A percentile compares a stretch with the other conserved stretches of the same genome.
Conservation (phyloP, 1,284 basidiomycete species). For the Hemileia vastatrix region DNA sequence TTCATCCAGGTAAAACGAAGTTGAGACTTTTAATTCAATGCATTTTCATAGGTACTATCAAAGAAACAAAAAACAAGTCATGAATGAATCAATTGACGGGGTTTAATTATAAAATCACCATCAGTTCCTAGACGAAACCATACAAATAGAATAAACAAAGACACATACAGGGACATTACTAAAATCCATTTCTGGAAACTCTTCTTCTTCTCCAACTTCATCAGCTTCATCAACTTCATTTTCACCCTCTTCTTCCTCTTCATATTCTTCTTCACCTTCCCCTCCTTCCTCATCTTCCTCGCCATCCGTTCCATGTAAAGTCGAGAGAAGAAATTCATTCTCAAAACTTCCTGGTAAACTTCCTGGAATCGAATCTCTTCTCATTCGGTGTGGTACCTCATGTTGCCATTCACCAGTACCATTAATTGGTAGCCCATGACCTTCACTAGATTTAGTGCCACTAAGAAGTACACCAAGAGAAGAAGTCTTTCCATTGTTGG, state of each 20-base stretch:
- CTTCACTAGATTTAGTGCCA: too few species aligned
- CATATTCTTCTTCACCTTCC: conserved; percentile 24
- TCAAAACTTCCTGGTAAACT: conserved; percentile 37
- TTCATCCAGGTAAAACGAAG: too few species aligned
- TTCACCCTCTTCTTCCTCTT: conserved; percentile 2
- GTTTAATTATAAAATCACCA: too few species aligned
- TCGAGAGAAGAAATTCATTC: conserved; percentile 23
- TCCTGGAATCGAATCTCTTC: conserved; percentile 23
- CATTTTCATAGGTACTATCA: too few species aligned
- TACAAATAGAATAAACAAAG: too few species aligned
- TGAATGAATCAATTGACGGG: too few species aligned
- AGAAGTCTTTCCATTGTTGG: too few species aligned
- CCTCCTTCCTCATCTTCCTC: conserved; percentile 22
- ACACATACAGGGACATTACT: conserved; percentile 19
- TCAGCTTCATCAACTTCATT: conserved; percentile 8
- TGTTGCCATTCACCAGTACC: conserved; percentile 18
- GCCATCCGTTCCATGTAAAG: neutral
- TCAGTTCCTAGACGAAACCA: too few species aligned
- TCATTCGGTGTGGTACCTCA: neutral
- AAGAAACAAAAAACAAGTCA: too few species aligned
- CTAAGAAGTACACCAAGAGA: too few species aligned
- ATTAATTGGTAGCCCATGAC: too few species aligned
- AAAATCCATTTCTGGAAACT: conserved; percentile 24
- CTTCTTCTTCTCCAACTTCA: conserved; percentile 29
- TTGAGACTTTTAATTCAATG: too few species aligned